A percentile compares a stretch with the other conserved stretches of the same genome.
These are phyloP conservation scores for Tylopilus felleus DNA, from an alignment of 768 basidiomycete genomes.

Conservation along the genomic window DNA sequence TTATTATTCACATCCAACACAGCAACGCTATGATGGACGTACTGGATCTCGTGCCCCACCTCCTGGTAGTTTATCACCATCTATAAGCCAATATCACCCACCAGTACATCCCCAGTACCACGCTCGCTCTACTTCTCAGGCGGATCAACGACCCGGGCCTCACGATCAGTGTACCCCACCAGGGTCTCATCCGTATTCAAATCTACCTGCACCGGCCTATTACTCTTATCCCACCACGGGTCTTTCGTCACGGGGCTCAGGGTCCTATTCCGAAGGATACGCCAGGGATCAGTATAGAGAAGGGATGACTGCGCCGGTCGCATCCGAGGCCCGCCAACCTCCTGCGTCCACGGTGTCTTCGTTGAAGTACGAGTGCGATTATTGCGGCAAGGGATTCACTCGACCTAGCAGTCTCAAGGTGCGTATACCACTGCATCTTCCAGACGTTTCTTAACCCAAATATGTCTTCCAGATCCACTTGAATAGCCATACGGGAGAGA, in stretches of 20 bases:
- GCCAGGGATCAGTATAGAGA: constrained; percentile 21
- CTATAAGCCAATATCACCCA: constrained; percentile 21
- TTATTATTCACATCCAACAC: constrained; percentile 22
- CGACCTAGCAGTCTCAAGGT: constrained; percentile 83
- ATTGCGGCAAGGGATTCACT: constrained; percentile 80
- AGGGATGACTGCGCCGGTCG: constrained; percentile 1
- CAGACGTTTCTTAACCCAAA: constrained; percentile 1
- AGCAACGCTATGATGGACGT: constrained; percentile 29
- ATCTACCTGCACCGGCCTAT: constrained; percentile 21
- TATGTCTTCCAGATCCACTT: constrained; percentile 60
- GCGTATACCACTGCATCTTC: constrained; percentile 9
- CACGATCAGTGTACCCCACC: constrained; percentile 26
- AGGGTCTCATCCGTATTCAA: constrained; percentile 27
- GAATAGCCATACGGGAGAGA: constrained; percentile 83
- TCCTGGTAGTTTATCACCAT: constrained; percentile 25
- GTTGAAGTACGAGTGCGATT: constrained; percentile 69
- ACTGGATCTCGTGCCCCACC: constrained; percentile 13
- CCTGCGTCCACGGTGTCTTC: constrained; percentile 30
- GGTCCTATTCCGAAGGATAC: constrained; percentile 16
- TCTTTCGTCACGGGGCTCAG: constrained; percentile 20
- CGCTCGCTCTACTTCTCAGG: constrained; percentile 28
- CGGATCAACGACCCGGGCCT: constrained; percentile 24
- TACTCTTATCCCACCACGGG: constrained; percentile 13
- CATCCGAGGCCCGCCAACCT: constrained; percentile 16
- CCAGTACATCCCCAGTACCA: constrained; percentile 20